phyloP scores from a whole-genome alignment of 495 filamentous ascomycete genomes.

The Cercophora scortea region DNA sequence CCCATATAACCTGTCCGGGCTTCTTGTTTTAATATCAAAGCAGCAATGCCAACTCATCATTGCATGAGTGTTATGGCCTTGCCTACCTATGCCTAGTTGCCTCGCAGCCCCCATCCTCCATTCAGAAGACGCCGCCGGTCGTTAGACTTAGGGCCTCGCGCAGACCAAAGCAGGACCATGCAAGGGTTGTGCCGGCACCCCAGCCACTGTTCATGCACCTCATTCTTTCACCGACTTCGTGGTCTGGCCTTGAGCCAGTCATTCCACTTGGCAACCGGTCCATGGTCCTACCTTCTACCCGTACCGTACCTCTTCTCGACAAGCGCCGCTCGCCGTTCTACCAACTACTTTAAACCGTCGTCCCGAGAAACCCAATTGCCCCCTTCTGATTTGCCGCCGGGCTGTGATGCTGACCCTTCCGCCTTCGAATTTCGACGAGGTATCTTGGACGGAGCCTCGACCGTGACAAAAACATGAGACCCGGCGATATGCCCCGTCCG shows the following conservation, averaged over 20 bases:
- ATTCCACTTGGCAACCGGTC: slow-evolving; percentile 15
- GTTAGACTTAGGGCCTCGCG: slow-evolving; percentile 25
- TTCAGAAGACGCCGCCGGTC: slow-evolving; percentile 21
- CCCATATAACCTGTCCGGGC: slow-evolving; percentile 11
- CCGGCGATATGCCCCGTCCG: too few species aligned
- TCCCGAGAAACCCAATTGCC: slow-evolving; percentile 18
- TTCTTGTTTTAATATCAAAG: slow-evolving; percentile 55
- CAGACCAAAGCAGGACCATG: slow-evolving; percentile 31
- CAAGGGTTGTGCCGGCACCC: slow-evolving; percentile 30
- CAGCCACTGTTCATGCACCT: slow-evolving; percentile 52
- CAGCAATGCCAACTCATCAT: slow-evolving; percentile 83
- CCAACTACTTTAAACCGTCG: slow-evolving; percentile 11
- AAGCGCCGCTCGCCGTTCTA: slow-evolving; percentile 9
- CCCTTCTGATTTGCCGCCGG: slow-evolving; percentile 22
- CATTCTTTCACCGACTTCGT: slow-evolving; percentile 53
- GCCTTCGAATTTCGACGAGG: neutral
- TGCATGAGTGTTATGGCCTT: slow-evolving; percentile 60
- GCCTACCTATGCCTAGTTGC: slow-evolving; percentile 45
- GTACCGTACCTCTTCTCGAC: slow-evolving; percentile 1
- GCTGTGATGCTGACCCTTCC: slow-evolving; percentile 2
- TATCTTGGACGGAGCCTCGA: neutral
- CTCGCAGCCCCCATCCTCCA: slow-evolving; percentile 23
- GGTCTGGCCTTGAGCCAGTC: slow-evolving; percentile 47
- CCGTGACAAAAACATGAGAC: slow-evolving; percentile 6
- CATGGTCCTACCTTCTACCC: neutral